These are phyloP conservation scores for Venturia carpophila DNA, from an alignment of 2,329 filamentous ascomycete genomes.

Conservation along the genomic window DNA sequence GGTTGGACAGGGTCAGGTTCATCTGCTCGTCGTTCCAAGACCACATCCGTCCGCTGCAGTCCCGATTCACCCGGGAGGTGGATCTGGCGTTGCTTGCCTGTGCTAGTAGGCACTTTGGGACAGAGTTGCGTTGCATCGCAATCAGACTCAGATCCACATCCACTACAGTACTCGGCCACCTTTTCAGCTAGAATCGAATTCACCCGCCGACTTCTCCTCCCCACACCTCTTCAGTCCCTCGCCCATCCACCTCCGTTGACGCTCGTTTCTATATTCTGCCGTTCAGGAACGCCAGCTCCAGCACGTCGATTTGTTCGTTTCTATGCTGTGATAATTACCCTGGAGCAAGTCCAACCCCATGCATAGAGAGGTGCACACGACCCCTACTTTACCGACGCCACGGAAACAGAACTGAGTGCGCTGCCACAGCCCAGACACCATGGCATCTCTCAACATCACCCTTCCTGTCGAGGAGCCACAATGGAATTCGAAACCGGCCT, in stretches of 20 bases:
- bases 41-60: neutral
- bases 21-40: neutral
- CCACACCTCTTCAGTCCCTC: neutral
- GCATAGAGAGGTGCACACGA: neutral
- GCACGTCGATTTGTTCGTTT: neutral
- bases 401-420: neutral
- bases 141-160: too few relatives aligned
- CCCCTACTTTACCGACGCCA: neutral
- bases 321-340: neutral
- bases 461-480: slow-evolving; percentile 24
- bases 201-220: neutral
- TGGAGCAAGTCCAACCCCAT: neutral
- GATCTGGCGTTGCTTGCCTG: neutral
- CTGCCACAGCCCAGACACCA: neutral
- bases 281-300: too few relatives aligned
- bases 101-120: neutral
- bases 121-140: neutral
- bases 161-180: too few relatives aligned
- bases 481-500: slow-evolving; percentile 36
- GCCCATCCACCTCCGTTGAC: neutral
- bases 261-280: too few relatives aligned
- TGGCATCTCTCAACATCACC: slow-evolving; percentile 16
- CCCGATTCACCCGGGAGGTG: neutral
- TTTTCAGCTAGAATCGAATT: too few relatives aligned
- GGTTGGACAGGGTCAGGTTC: neutral